Evolutionary conservation across 1,284 basidiomycete species (phyloP), one percentile per base, ranked within the genome.

Genomic region (Coniferiporia weirii): DNA sequence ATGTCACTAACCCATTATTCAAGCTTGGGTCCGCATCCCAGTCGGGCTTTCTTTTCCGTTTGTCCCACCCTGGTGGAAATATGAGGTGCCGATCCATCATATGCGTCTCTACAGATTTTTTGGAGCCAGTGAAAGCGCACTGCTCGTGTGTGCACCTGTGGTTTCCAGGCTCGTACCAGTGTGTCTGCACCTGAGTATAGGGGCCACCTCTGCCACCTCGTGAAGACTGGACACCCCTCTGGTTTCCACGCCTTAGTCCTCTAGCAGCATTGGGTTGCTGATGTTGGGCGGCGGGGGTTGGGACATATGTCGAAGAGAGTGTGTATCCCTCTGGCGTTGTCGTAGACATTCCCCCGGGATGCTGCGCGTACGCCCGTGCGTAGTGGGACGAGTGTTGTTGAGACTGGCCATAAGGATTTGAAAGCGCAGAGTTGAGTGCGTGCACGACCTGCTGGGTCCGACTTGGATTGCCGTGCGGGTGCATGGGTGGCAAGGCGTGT

Each of bases 21-120:
- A 89, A 73, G 72, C 82, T 85, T 17, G 85, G 87, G 70, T 89
- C 87, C 4, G 87, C 81, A 68, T 92, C 89, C 83, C 88, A 89
- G 51, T 85, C 85, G 7, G 71, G 64, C 61, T 75, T 79, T 64
- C 79, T 80, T 67, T 80, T 82, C 63, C 77, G 78, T 60, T 84
- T 80, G 54, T 89, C 79, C 83, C 89, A 90, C 19, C 83, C 87
- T 47, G 81, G 79, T 15, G 89, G 89, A 65, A 85, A 94, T 53
- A 95, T 86, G 52, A 95, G 75, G 72, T 95, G 94, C 19, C 93
- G 78, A 69, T 96, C 94, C 84, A 93, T 94, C 81, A 88, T 91
- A 69, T 96, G 94, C 19, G 80, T 78, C 69, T 92, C 86, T 4
- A 95, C 83, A 32, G 84, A 76, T 67, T 90, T 89, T 44, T 78